phyloP scores from a whole-genome alignment of 2,329 filamentous ascomycete species.

The Epicoccum sorghinum region DNA sequence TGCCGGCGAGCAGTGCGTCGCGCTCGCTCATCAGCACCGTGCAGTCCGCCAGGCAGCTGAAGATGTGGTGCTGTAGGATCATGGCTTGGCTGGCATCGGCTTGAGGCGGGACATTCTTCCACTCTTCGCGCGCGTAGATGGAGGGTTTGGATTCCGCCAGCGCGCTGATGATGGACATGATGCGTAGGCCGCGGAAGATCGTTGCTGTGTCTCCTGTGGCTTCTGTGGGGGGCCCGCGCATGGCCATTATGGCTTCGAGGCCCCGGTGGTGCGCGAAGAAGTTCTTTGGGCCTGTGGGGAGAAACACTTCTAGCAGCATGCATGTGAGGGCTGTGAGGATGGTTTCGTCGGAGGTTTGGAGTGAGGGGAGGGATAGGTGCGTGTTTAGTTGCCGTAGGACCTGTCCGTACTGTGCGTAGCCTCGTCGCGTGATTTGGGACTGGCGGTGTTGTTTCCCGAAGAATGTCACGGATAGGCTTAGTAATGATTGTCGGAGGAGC shows the following conservation, averaged over 20 bases:
- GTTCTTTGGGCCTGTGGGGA: slow-evolving; percentile 34
- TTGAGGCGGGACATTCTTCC: slow-evolving; percentile 27
- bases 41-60: slow-evolving; percentile 33
- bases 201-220: slow-evolving; percentile 13
- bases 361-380: slow-evolving; percentile 21
- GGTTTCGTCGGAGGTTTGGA: slow-evolving; percentile 32
- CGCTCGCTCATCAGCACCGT: slow-evolving; percentile 25
- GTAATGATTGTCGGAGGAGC: slow-evolving; percentile 30
- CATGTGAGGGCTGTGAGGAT: slow-evolving; percentile 33
- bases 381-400: slow-evolving; percentile 32
- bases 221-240: slow-evolving; percentile 29
- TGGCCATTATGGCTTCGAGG: slow-evolving; percentile 33
- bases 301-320: slow-evolving; percentile 37
- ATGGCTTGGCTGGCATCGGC: slow-evolving; percentile 15
- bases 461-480: slow-evolving; percentile 33
- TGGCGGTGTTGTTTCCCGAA: slow-evolving; percentile 36
- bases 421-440: slow-evolving; percentile 22
- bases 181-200: slow-evolving; percentile 29
- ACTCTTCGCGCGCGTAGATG: slow-evolving; percentile 30
- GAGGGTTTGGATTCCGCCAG: slow-evolving; percentile 26
- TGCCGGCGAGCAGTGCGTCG: slow-evolving; percentile 7
- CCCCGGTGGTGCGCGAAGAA: slow-evolving; percentile 38
- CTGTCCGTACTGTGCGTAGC: slow-evolving; percentile 33
- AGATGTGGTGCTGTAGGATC: slow-evolving; percentile 26
- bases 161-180: slow-evolving; percentile 32